Evolutionary conservation across 1,284 basidiomycete species (phyloP).

Genomic region (Microbotryomycetes sp.): DNA sequence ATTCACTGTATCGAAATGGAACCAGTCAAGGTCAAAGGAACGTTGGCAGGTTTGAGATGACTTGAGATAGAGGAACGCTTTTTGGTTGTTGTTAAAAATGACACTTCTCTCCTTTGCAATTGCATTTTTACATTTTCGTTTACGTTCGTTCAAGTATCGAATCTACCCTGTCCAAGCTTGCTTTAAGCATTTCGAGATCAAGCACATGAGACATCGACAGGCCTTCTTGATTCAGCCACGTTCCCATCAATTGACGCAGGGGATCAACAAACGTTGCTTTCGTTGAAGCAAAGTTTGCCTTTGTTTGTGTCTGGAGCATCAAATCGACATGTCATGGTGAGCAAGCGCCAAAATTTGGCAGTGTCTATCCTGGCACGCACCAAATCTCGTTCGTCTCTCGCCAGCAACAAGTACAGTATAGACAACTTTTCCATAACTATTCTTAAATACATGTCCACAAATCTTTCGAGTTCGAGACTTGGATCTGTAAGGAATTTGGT

Average conservation of each 20-base stretch:
- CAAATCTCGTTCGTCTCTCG: neutral
- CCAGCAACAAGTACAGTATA: neutral
- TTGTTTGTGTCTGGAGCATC: neutral
- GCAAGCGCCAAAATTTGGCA: too few relatives aligned
- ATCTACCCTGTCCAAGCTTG: neutral
- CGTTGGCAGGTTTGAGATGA: constrained; percentile 28
- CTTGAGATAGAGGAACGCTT: neutral
- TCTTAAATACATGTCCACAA: too few relatives aligned
- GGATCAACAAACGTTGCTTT: neutral
- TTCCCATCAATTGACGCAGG: neutral
- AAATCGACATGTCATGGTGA: too few relatives aligned
- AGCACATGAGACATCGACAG: too few relatives aligned
- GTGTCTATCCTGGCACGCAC: neutral
- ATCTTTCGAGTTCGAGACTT: neutral
- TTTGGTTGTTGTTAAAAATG: neutral
- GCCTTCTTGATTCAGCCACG: neutral
- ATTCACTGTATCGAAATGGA: constrained; percentile 22
- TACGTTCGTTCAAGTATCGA: neutral
- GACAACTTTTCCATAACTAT: neutral
- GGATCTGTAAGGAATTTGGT: too few relatives aligned
- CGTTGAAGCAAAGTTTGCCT: neutral
- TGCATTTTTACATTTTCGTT: neutral
- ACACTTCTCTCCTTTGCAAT: neutral
- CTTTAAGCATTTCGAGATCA: neutral
- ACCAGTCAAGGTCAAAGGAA: constrained; percentile 14